Conservation (phyloP, 192 early-diverging fungal species). For the Backusella liffmaniae region DNA sequence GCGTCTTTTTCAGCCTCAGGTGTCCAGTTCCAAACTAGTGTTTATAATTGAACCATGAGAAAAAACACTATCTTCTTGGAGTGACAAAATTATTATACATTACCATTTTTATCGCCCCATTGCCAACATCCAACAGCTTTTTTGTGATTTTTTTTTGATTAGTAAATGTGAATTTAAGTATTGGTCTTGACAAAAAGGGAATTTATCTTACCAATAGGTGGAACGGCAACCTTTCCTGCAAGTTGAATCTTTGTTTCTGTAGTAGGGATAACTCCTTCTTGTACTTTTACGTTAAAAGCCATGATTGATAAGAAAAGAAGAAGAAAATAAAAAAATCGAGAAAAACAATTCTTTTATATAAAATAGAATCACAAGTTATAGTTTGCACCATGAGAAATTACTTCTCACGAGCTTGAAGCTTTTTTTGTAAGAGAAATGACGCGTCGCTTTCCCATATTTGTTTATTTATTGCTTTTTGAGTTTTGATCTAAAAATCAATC, state of each 20-base stretch:
- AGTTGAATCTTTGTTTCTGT: conserved; percentile 38
- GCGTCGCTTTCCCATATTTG: neutral
- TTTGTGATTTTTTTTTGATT: neutral
- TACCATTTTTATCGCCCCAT: conserved; percentile 40
- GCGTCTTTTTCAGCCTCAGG: conserved; percentile 41
- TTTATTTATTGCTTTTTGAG: neutral
- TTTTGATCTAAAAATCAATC: neutral
- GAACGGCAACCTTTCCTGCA: conserved; percentile 32
- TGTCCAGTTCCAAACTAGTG: conserved; percentile 36
- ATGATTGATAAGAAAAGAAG: neutral
- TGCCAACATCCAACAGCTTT: conserved; percentile 47
- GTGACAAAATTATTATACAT: neutral
- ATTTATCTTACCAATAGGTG: conserved; percentile 34
- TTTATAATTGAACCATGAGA: neutral
- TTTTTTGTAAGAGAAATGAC: neutral
- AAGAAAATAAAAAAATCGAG: neutral
- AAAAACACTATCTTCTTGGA: neutral
- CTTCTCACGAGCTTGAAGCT: neutral
- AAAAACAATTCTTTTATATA: neutral
- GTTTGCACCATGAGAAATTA: neutral
- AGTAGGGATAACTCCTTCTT: conserved; percentile 33
- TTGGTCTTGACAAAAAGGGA: neutral
- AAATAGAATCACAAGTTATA: neutral
- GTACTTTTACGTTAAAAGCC: conserved; percentile 8
- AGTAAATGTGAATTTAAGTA: neutral